phyloP scores from a whole-genome alignment of 208 protist genomes.

The Wallacemonas sp. region DNA sequence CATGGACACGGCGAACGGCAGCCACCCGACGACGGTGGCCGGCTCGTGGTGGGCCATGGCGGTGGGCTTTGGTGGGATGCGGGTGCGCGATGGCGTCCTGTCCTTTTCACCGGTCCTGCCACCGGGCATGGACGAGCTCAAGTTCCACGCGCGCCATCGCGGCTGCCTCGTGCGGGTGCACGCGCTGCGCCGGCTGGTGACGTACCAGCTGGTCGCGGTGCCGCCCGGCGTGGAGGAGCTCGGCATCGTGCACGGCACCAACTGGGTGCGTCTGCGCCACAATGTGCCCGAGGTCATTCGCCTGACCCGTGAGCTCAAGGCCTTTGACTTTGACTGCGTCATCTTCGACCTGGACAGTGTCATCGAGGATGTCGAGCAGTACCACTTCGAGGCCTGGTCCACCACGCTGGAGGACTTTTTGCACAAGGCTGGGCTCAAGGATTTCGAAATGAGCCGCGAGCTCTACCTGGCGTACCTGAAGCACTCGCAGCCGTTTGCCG shows the following conservation, averaged over 20 bases:
- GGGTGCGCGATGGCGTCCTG: conserved; percentile 60
- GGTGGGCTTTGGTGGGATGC: conserved; percentile 83
- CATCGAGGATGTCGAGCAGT: conserved; percentile 75
- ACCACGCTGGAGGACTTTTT: conserved; percentile 76
- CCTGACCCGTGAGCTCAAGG: conserved; percentile 68
- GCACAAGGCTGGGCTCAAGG: conserved; percentile 35
- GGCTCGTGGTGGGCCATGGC: conserved; percentile 83
- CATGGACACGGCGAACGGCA: conserved; percentile 69
- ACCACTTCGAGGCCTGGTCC: conserved; percentile 89
- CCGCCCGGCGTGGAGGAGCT: conserved; percentile 46
- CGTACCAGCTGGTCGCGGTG: conserved; percentile 69
- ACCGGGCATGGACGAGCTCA: conserved; percentile 76
- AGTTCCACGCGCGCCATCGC: conserved; percentile 71
- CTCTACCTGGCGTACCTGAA: conserved; percentile 86
- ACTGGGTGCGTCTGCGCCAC: conserved; percentile 60
- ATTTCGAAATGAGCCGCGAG: conserved; percentile 69
- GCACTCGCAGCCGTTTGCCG: conserved; percentile 64
- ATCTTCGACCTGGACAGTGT: conserved; percentile 89
- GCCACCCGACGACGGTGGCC: conserved; percentile 76
- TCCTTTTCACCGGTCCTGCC: conserved; percentile 86
- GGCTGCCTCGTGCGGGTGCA: conserved; percentile 77
- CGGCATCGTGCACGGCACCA: conserved; percentile 76
- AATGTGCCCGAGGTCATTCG: conserved; percentile 64
- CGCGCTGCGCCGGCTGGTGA: conserved; percentile 65
- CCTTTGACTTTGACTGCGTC: conserved; percentile 90